Base-by-base conservation (phyloP, 768 basidiomycete genomes). In the Gymnopilus dilepis region DNA sequence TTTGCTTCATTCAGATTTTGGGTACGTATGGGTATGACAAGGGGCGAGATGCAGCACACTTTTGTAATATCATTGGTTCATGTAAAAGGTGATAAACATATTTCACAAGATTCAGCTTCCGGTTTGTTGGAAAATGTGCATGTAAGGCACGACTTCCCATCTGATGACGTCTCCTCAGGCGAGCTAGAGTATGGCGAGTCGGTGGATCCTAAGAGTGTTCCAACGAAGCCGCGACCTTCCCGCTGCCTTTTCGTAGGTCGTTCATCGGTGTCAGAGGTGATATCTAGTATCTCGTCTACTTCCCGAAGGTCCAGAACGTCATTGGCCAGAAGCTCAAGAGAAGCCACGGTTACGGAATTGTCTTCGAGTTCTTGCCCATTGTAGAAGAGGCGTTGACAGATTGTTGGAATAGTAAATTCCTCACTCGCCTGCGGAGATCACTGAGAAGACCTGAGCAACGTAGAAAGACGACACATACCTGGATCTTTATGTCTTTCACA, bases 401-500 rank as follows among this genome's bases (percentile, higher is more conserved):
- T 91, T 9, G 89, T 88, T 34, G 92, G 89, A 59, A 94, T 87
- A 38, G 78, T 78, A 55, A 88, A 76, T 43, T 82, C 79, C 28
- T 84, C 82, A 47, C 89, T 85, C 42, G 92, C 69, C 92, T 93
- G 50, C 22, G 15, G 15, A 51, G 30, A 28, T 28, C 21, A 21
- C 34, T 53, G 15, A 11, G 41, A 34, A 42, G 22, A n/a, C 9
- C 9, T 37, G 26, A 19, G 24, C 28, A 34, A 31, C 9, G n/a
- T 9, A 33, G 24, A 24, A 55, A 53, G 5, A 6, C 11, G 30
- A 22, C 26, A 73, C 84, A 60, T 59, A 92, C 89, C 80, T 84
- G 80, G 57, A 91, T 69, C 73, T 93, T 94, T 67, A 94, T 84
- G 15, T 94, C 91, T 71, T 89, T 92, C 53, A 95, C 82, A 0